Evolutionary conservation across 176 grass and related monocot species (phyloP).

Genomic region (Rhynchospora tenuis): DNA sequence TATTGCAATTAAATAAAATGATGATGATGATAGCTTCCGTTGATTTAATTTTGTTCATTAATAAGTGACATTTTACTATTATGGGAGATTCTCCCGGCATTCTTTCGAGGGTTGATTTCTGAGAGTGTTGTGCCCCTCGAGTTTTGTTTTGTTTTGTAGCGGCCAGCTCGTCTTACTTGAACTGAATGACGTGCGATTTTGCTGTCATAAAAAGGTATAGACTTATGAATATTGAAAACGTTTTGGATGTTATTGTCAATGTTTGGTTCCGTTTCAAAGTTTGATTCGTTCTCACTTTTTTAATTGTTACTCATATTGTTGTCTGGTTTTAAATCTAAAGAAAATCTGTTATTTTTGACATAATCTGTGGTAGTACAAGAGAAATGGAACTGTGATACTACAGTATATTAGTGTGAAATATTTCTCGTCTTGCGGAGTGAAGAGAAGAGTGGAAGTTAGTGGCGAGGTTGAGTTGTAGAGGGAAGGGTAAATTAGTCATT

Average conservation of each 20-base stretch:
- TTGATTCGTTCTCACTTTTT: too few relatives aligned
- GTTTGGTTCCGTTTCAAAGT: too few relatives aligned
- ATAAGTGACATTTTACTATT: slow-evolving; percentile 52
- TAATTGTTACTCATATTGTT: too few relatives aligned
- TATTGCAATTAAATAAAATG: slow-evolving; percentile 9
- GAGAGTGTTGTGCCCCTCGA: not conserved
- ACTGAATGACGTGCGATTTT: not conserved
- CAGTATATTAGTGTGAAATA: too few relatives aligned
- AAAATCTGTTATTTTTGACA: not conserved
- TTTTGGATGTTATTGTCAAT: not conserved
- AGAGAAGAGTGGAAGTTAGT: too few relatives aligned
- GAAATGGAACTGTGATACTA: too few relatives aligned
- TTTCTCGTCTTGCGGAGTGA: too few relatives aligned
- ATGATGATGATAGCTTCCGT: slow-evolving; percentile 41
- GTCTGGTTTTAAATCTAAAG: too few relatives aligned
- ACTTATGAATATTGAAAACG: not conserved
- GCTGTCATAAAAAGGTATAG: not conserved
- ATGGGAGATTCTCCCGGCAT: slow-evolving; percentile 46
- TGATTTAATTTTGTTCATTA: slow-evolving; percentile 29
- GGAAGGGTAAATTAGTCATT: too few relatives aligned
- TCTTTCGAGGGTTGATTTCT: slow-evolving; percentile 45
- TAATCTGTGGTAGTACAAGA: too few relatives aligned
- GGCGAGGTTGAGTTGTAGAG: too few relatives aligned
- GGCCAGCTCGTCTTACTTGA: not conserved
- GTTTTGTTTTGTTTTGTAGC: not conserved